Conservation (phyloP, 768 basidiomycete genomes). For the Fibroporia radiculosa region DNA sequence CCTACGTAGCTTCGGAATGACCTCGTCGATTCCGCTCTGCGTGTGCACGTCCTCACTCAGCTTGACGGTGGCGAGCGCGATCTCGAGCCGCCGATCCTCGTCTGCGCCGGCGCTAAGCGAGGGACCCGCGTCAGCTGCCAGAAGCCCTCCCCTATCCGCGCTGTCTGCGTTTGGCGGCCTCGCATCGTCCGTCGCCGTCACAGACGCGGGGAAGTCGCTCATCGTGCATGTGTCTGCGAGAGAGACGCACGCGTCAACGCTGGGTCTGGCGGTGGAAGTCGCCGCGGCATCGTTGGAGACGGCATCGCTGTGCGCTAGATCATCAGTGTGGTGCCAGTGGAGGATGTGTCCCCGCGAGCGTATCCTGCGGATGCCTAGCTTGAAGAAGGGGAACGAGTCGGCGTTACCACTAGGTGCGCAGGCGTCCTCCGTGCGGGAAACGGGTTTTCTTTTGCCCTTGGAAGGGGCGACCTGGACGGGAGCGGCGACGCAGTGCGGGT, state of each 20-base stretch:
- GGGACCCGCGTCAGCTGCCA: background rate
- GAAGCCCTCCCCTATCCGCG: background rate
- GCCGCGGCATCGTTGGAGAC: background rate
- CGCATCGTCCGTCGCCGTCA: background rate
- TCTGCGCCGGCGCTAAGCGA: background rate
- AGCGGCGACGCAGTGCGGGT: background rate
- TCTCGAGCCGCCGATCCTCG: slow-evolving; percentile 9
- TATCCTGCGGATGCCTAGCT: slow-evolving; percentile 8
- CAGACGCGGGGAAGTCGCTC: no score
- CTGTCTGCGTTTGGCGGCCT: background rate
- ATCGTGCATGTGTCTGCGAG: background rate
- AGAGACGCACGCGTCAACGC: background rate
- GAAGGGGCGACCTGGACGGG: background rate
- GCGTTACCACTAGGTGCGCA: background rate
- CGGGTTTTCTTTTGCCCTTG: background rate
- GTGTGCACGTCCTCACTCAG: slow-evolving; percentile 10
- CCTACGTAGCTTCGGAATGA: slow-evolving; percentile 13
- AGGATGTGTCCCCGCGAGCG: slow-evolving; percentile 9
- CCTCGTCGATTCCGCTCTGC: slow-evolving; percentile 10
- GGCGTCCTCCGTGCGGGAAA: background rate
- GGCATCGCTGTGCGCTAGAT: slow-evolving; percentile 1
- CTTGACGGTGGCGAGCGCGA: slow-evolving; percentile 10
- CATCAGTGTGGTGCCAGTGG: slow-evolving; percentile 5
- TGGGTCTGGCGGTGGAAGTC: background rate
- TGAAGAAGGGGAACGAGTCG: background rate